Conservation (phyloP, 441 rosid species). For the Adansonia rubrostipa region DNA sequence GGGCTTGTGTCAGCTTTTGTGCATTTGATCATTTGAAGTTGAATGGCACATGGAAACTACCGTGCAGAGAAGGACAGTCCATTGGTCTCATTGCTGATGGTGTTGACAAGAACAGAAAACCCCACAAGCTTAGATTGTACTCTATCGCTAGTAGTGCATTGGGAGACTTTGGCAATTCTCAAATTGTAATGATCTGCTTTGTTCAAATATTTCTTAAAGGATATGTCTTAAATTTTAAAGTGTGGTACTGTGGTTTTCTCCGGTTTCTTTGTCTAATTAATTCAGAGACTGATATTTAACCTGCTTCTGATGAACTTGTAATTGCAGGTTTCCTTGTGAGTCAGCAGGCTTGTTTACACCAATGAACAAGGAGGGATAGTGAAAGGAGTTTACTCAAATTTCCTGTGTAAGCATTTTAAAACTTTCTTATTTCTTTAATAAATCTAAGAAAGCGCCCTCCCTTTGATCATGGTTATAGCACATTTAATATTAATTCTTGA, state of each 20-base stretch:
- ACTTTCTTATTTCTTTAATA: neutral
- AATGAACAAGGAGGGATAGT: conserved; percentile 85
- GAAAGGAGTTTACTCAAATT: conserved; percentile 96
- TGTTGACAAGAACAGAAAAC: conserved; percentile 83
- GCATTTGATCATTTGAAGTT: conserved; percentile 14
- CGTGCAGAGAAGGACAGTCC: conserved; percentile 93
- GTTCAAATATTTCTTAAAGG: neutral
- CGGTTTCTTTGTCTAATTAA: neutral
- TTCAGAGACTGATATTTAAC: too few relatives aligned
- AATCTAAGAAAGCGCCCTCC: neutral
- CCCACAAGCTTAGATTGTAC: conserved; percentile 86
- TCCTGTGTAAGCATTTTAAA: conserved; percentile 64
- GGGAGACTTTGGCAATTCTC: conserved; percentile 88
- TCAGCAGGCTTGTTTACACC: conserved; percentile 85
- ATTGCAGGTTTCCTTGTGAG: conserved; percentile 83
- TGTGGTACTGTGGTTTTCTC: conserved; percentile 19
- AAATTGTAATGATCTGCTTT: conserved; percentile 56
- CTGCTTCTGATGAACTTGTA: conserved; percentile 15
- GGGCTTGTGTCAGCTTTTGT: neutral
- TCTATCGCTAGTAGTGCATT: conserved; percentile 94
- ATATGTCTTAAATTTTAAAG: neutral
- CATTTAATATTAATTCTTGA: neutral
- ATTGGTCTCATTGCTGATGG: conserved; percentile 84
- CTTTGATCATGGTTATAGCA: conserved; percentile 3
- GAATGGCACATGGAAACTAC: conserved; percentile 58